A percentile compares a stretch with the other conserved stretches of the same genome.
phyloP scores from a whole-genome alignment of 2,329 filamentous ascomycete genomes.

The Fusarium ambrosium region DNA sequence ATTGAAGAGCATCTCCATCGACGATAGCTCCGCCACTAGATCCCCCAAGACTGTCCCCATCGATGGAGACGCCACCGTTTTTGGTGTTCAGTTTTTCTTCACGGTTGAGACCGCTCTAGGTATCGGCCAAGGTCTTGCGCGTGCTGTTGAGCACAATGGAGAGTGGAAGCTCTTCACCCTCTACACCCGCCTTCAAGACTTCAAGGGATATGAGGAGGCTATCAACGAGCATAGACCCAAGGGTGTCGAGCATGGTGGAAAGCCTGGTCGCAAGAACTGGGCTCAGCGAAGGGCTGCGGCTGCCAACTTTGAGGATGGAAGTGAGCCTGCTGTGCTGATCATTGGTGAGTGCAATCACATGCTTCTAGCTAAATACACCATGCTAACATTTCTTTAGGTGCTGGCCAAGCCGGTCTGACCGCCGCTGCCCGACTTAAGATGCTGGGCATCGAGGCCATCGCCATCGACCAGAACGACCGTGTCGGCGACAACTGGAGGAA shows the following conservation, averaged over 20 bases:
- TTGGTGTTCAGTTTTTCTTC: slow-evolving; percentile 70
- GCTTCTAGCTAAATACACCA: rapidly evolving
- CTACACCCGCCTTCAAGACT: slow-evolving; percentile 69
- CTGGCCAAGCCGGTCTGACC: slow-evolving; percentile 72
- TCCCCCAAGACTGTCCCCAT: slow-evolving; percentile 61
- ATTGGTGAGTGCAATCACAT: slow-evolving; percentile 61
- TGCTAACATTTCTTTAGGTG: slow-evolving; percentile 57
- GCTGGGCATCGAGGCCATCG: slow-evolving; percentile 66
- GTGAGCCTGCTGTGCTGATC: slow-evolving; percentile 71
- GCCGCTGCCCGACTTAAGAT: slow-evolving; percentile 71
- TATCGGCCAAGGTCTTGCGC: slow-evolving; percentile 67
- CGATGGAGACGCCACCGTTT: slow-evolving; percentile 62
- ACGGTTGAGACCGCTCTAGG: slow-evolving; percentile 67
- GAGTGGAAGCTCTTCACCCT: slow-evolving; percentile 74
- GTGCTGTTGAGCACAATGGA: slow-evolving; percentile 61
- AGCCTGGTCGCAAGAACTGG: slow-evolving; percentile 70
- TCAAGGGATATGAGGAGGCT: slow-evolving; percentile 68
- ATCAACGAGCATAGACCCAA: slow-evolving; percentile 61
- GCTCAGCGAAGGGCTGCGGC: slow-evolving; percentile 65
- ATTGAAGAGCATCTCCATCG: slow-evolving; percentile 60
- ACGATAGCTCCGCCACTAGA: slow-evolving; percentile 59
- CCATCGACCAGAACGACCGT: slow-evolving; percentile 70
- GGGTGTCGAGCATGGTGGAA: slow-evolving; percentile 69
- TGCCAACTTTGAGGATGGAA: slow-evolving; percentile 59
- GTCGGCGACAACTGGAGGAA: slow-evolving; percentile 76